Evolutionary conservation across 768 basidiomycete species (phyloP).

Genomic region (Leccinum truebloodii): DNA sequence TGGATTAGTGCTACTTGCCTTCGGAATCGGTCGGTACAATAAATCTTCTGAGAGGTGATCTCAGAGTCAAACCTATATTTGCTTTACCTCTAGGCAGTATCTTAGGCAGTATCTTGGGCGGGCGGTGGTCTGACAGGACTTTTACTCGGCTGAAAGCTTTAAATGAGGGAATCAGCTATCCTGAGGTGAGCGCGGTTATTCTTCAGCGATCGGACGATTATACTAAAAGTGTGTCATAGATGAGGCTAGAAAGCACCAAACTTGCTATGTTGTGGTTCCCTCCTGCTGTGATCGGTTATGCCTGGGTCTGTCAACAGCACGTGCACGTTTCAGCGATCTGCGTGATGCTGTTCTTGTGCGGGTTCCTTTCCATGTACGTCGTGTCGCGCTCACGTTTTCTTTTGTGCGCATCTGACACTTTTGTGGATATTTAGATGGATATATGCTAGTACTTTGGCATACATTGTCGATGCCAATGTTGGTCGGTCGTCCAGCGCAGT

Average conservation of each 20-base stretch:
- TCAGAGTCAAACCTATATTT: background rate
- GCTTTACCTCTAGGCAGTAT: slow-evolving; percentile 40
- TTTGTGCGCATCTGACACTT: background rate
- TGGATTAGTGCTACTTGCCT: slow-evolving; percentile 76
- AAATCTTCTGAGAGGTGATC: background rate
- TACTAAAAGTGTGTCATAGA: slow-evolving; percentile 39
- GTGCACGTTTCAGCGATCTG: slow-evolving; percentile 71
- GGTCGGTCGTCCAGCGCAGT: slow-evolving; percentile 79
- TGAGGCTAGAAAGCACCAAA: slow-evolving; percentile 71
- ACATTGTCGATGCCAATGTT: slow-evolving; percentile 84
- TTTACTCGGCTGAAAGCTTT: slow-evolving; percentile 45
- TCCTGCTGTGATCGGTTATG: slow-evolving; percentile 64
- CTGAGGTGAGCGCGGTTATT: slow-evolving; percentile 54
- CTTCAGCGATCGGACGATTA: background rate
- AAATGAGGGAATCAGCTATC: slow-evolving; percentile 51
- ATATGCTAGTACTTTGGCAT: slow-evolving; percentile 75
- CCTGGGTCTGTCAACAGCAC: slow-evolving; percentile 69
- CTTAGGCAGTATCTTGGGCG: slow-evolving; percentile 57
- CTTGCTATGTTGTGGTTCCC: slow-evolving; percentile 55
- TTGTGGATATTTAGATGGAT: slow-evolving; percentile 44
- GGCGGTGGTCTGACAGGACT: slow-evolving; percentile 57
- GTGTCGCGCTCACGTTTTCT: slow-evolving; percentile 21
- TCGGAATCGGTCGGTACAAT: slow-evolving; percentile 56
- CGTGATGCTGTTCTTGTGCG: slow-evolving; percentile 70
- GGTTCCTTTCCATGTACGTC: slow-evolving; percentile 73